Evolutionary conservation across 2,329 filamentous ascomycete genomes (phyloP).

Genomic region (Thielaviopsis euricoi): DNA sequence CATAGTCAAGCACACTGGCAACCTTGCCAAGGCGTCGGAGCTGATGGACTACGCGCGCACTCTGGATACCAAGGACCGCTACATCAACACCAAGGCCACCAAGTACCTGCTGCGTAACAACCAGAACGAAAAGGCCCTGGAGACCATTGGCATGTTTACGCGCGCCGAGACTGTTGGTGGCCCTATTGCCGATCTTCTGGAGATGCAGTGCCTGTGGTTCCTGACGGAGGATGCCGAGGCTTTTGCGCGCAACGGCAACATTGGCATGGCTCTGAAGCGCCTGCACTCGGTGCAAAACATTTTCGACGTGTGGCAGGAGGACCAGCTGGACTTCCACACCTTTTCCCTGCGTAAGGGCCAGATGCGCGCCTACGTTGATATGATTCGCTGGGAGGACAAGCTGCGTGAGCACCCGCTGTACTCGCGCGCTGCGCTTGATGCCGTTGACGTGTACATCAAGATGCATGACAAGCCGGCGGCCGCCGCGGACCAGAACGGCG

Average conservation of each 20-base stretch:
- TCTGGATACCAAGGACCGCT: conserved; percentile 78
- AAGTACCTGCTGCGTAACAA: conserved; percentile 94
- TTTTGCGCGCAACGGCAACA: conserved; percentile 64
- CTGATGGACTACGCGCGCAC: conserved; percentile 76
- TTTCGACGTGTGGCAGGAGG: conserved; percentile 95
- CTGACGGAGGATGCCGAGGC: conserved; percentile 89
- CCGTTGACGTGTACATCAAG: conserved; percentile 63
- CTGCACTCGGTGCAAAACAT: conserved; percentile 81
- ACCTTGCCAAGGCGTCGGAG: conserved; percentile 63
- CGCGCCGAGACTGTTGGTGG: conserved; percentile 78
- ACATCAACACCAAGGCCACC: conserved; percentile 96
- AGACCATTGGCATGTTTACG: conserved; percentile 88
- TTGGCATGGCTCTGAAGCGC: conserved; percentile 77
- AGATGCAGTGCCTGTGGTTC: conserved; percentile 99
- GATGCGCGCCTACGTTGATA: conserved; percentile 85
- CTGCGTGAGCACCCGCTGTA: conserved; percentile 89
- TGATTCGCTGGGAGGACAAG: conserved; percentile 91
- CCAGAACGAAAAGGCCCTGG: conserved; percentile 69
- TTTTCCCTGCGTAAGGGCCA: conserved; percentile 96
- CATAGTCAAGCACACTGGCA: conserved; percentile 81
- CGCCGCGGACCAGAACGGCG: conserved; percentile 27
- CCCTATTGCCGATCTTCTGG: conserved; percentile 74
- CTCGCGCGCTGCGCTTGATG: conserved; percentile 64
- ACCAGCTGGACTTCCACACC: conserved; percentile 97
- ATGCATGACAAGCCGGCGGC: conserved; percentile 58